phyloP scores from a whole-genome alignment of 192 early-diverging fungal species.

The Podila verticillata region DNA sequence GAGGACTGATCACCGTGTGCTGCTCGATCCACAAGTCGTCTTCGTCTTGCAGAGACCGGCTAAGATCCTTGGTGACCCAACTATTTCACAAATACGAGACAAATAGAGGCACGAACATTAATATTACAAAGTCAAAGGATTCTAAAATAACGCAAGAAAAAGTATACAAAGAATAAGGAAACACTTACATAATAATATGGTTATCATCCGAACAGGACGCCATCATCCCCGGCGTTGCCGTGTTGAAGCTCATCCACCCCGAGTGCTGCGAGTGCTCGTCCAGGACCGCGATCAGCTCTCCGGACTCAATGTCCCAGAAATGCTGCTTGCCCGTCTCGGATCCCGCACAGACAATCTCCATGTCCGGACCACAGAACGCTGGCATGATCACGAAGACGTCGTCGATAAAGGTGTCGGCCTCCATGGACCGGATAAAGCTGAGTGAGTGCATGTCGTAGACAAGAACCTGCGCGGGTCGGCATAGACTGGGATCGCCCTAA shows the following conservation, averaged over 20 bases:
- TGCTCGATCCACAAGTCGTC: constrained; percentile 46
- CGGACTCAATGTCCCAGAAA: constrained; percentile 46
- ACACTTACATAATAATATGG: constrained; percentile 40
- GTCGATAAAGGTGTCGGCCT: constrained; percentile 34
- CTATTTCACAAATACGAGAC: not conserved
- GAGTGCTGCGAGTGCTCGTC: constrained; percentile 44
- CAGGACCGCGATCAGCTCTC: constrained; percentile 17
- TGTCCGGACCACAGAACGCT: constrained; percentile 18
- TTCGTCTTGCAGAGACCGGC: constrained; percentile 33
- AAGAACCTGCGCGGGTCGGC: constrained; percentile 28
- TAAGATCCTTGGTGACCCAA: constrained; percentile 39
- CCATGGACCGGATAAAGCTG: constrained; percentile 11
- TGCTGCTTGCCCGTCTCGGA: constrained; percentile 40
- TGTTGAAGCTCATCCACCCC: constrained; percentile 17
- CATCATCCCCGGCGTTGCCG: constrained; percentile 21
- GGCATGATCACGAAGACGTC: constrained; percentile 22
- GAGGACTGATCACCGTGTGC: not conserved
- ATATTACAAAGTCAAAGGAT: not conserved
- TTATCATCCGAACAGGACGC: constrained; percentile 40
- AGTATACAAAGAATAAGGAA: not conserved
- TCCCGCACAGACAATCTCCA: constrained; percentile 30
- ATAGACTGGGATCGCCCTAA: constrained; percentile 16
- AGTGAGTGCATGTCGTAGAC: constrained; percentile 17
- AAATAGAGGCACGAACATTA: constrained; percentile 7
- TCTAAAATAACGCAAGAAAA: not conserved